Base-by-base conservation (phyloP, 2,329 filamentous ascomycete genomes). In the Phaeoacremonium minimum region DNA sequence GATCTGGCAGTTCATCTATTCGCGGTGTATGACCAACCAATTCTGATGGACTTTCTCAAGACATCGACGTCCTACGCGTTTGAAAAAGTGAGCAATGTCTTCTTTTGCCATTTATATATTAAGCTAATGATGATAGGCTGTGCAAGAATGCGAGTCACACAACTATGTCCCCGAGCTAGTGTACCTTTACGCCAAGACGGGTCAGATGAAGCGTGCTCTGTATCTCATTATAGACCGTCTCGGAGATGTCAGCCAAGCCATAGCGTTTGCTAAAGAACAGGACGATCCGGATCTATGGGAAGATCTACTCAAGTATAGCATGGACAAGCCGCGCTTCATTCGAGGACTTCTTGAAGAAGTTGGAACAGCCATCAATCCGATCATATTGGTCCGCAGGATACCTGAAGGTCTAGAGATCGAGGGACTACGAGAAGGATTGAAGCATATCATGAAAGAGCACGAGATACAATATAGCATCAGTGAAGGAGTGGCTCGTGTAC, bases 311-410 rank as follows among this genome's bases (percentile, higher is more conserved):
- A 81, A 91, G 49, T 97, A 97, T 60, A 91, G 86, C 42, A 97
- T 98, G 93, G 89, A 96, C 63, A 95, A 96, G 55, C 93, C 93
- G 1, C 80, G 80, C 28, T 98, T 98, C 63, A 97, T 98, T 47
- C 83, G 87, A 11, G 90, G 87, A 0, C 69, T 98, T 4, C 77
- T 98, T 0, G 88, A 95, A 52, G 88, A 97, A 63, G 91, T 95
- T 2, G 93, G 93, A 22, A 97, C 90, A 1, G 80, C 88, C 2
- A 93, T 98, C 52, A 83, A 97, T 52, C 93, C 93, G 0, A 91
- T 97, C 44, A 85, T 84, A 13, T 77, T 98, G 4, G 87, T 98
- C 6, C 76, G 86, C 12, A 80, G 90, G 5, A 98, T 98, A 18
- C 93, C 93, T 0, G 88, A 94, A 53, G 90, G 93, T 0, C 71